Evolutionary conservation across 176 grass and related monocot genomes (phyloP), one percentile per base, ranked within the genome.

Genomic region (Musa troglodytarum): DNA sequence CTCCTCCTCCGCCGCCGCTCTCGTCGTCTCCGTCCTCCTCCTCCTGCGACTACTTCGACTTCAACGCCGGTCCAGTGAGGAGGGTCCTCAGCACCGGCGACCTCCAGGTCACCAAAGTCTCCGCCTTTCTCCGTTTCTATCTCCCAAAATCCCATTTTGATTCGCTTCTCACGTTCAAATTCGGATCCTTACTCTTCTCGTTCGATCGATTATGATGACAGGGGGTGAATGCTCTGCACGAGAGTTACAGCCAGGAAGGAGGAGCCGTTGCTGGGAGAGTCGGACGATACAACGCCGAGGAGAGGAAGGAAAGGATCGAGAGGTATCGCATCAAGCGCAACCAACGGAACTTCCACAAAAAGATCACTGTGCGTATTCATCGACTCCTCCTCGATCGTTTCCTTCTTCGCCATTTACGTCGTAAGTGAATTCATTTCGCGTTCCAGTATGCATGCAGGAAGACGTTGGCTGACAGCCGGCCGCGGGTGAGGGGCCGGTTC

Each of bases 361-460:
- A 98, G 83, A 98, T 98, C 76, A 93, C 90, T 56, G 94, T 93
- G 65, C n/a, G 79, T 74, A 65, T 63, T 21, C 50, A 61, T 61
- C 57, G 17, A 17, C 11, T 51, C 0, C 16, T 63, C 19, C 21
- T 72, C n/a, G 23, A 65, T 29, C 66, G 17, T 4, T 4, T 43
- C 34, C 34, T 14, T 21, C n/a, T 8, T 17, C 19, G 17, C 2
- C 29, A 23, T 16, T 17, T 1, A 14, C 51, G 78, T 81, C 12
- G 15, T 10, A 70, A 43, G 13, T 70, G 7, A 20, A 51, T 50
- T 70, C 34, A 6, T 43, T 62, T 16, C 23, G 28, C 43, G 20
- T 77, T 77, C 74, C 76, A 96, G 93, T 96, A 96, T 69, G 87
- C 82, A 24, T 96, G 93, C 86, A 95, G 96, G 84, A 99, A 99